phyloP scores from a whole-genome alignment of 371 early-diverging fungal species.

The Lichtheimia hyalospora region DNA sequence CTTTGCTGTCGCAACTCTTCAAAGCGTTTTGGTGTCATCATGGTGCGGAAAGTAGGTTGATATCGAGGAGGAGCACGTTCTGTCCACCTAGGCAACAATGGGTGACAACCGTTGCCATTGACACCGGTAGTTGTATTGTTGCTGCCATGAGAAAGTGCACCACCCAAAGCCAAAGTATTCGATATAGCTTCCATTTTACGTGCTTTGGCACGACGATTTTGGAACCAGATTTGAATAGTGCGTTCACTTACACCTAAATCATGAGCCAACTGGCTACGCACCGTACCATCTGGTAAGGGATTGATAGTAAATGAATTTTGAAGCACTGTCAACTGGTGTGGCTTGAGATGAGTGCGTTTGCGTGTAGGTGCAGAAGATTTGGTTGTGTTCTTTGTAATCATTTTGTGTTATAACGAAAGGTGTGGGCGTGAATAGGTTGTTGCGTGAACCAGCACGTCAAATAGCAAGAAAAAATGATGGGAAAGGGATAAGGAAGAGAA shows the following conservation, averaged over 20 bases:
- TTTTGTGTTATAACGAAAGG: neutral
- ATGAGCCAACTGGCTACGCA: slow-evolving; percentile 28
- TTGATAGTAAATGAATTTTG: slow-evolving; percentile 42
- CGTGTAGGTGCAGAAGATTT: slow-evolving; percentile 10
- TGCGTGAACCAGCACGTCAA: slow-evolving; percentile 3
- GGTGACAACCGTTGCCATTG: neutral
- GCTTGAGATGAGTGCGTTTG: slow-evolving; percentile 30
- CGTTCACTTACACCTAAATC: slow-evolving; percentile 47
- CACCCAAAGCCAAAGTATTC: neutral
- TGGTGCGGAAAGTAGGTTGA: slow-evolving; percentile 45
- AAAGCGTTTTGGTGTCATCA: slow-evolving; percentile 50
- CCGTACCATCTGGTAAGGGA: slow-evolving; percentile 34
- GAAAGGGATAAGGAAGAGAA: neutral
- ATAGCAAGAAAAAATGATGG: neutral
- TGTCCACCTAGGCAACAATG: slow-evolving; percentile 9
- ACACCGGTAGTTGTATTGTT: neutral
- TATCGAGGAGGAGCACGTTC: slow-evolving; percentile 29
- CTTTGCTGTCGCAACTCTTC: slow-evolving; percentile 23
- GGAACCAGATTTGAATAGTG: slow-evolving; percentile 95
- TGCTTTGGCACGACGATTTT: slow-evolving; percentile 81
- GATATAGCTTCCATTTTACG: slow-evolving; percentile 28
- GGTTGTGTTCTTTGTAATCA: neutral
- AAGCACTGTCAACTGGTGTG: slow-evolving; percentile 22
- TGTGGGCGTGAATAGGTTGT: neutral
- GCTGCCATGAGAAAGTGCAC: too few species aligned